Evolutionary conservation across 1,139 yeast genomes (phyloP).

Genomic region (Taphrina populina): DNA sequence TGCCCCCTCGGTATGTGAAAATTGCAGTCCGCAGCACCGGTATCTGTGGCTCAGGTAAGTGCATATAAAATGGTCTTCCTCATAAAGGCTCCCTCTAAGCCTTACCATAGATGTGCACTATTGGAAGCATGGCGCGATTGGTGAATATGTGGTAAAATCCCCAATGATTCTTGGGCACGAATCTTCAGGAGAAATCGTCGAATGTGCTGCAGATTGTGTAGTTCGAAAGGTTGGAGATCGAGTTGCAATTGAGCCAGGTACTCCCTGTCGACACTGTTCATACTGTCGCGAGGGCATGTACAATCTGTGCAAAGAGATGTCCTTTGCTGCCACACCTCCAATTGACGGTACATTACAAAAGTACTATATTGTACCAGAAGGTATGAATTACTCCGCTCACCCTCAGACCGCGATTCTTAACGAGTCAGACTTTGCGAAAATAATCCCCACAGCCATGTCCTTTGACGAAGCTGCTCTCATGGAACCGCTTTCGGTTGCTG

Average conservation of each 20-base stretch:
- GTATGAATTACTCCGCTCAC: constrained; percentile 17
- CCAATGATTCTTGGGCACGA: constrained; percentile 66
- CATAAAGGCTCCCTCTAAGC: too few species aligned
- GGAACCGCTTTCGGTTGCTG: constrained; percentile 81
- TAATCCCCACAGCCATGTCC: constrained; percentile 70
- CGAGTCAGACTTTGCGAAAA: constrained; percentile 63
- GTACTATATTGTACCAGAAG: constrained; percentile 70
- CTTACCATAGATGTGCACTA: constrained; percentile 62
- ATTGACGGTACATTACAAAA: constrained; percentile 66
- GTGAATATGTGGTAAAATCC: constrained; percentile 51
- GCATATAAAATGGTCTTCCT: too few species aligned
- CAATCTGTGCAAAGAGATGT: constrained; percentile 79
- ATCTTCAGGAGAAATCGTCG: constrained; percentile 60
- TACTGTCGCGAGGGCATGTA: constrained; percentile 73
- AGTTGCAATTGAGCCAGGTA: constrained; percentile 67
- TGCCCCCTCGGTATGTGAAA: constrained; percentile 52
- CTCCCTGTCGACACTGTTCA: constrained; percentile 68
- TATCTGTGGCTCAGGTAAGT: constrained; percentile 73
- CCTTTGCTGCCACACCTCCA: constrained; percentile 85
- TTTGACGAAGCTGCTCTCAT: constrained; percentile 81
- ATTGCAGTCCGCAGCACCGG: constrained; percentile 78
- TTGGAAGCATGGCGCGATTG: constrained; percentile 75
- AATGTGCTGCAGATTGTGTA: constrained; percentile 60
- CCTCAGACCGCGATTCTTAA: neutral
- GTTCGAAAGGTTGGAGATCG: constrained; percentile 56